Evolutionary conservation across 306 rosid species (phyloP), one percentile per base, ranked within the genome.

Genomic region (Cicer judaicum): DNA sequence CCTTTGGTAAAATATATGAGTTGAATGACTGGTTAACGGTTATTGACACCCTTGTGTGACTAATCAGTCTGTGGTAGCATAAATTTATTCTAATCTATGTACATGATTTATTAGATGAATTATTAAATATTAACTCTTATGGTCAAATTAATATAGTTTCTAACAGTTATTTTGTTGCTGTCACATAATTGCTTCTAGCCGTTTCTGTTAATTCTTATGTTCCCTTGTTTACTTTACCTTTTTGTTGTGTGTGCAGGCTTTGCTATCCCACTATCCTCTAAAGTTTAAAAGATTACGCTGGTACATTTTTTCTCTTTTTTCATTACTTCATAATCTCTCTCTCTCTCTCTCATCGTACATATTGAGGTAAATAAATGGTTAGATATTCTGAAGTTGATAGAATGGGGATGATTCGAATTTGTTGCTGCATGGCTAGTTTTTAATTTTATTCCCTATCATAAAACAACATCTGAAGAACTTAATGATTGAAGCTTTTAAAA

Each of bases 211-310:
- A 50, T 70, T 65, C 50, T 53, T 40, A 14, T 18, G 10, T 53
- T 75, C 48, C 48, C 18, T 19, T 56, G 52, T 54, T 72, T 13
- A 44, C 44, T 68, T 54, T 53, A 54, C 44, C 40, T 36, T 18
- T 71, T 64, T 18, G 44, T 16, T 73, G 38, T 69, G 73, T 82
- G 63, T 91, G 86, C 84, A 94, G 99, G 96, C 87, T 81, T 79
- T 94, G 69, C 71, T 94, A 79, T 76, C 87, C 34, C 89, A 92
- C 68, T 84, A 82, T 79, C 92, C 90, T 78, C 73, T 19, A 34
- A 94, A 94, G 86, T 82, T 90, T 81, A 84, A 92, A 80, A 85
- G 76, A 42, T 72, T 94, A 49, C 90, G 97, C 75, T 61, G 86
- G 99, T 92, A 88, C 63, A 81, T 59, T 79, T 69, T 70, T 65